These are phyloP conservation scores for Nemania diffusa DNA, from an alignment of 2,329 filamentous ascomycete genomes.

Conservation along the genomic window DNA sequence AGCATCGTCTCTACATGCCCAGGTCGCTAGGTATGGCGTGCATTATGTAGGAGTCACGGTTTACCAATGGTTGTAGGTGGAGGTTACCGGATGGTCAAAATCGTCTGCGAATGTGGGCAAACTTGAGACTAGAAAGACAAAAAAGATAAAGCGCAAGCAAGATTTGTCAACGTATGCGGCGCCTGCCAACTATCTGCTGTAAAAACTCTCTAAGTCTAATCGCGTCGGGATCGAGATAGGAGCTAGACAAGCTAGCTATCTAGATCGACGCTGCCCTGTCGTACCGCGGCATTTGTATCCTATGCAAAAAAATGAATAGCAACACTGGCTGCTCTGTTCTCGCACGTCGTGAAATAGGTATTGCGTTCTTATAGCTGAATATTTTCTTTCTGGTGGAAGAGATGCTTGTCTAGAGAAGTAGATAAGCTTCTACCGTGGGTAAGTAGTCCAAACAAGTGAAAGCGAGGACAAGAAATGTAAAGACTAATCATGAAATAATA, in stretches of 20 bases:
- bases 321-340: not conserved
- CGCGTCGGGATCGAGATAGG: not conserved
- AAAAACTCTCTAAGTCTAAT: not conserved
- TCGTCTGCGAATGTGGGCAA: not conserved
- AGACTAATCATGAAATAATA: not conserved
- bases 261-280: not conserved
- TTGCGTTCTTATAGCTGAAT: no score
- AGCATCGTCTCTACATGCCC: not conserved
- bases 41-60: not conserved
- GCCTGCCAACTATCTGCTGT: not conserved
- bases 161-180: not conserved
- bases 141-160: not conserved
- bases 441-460: not conserved
- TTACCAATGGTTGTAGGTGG: not conserved
- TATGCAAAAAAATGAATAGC: not conserved
- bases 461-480: not conserved
- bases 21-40: not conserved
- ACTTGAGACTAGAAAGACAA: slow-evolving; percentile 1
- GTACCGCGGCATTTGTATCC: not conserved
- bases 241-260: no score
- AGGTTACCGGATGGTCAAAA: not conserved
- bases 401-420: no score
- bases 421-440: not conserved
- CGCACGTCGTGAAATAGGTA: not conserved
- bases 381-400: no score